phyloP scores from a whole-genome alignment of 192 early-diverging fungal genomes.

The Linnemannia zychae region DNA sequence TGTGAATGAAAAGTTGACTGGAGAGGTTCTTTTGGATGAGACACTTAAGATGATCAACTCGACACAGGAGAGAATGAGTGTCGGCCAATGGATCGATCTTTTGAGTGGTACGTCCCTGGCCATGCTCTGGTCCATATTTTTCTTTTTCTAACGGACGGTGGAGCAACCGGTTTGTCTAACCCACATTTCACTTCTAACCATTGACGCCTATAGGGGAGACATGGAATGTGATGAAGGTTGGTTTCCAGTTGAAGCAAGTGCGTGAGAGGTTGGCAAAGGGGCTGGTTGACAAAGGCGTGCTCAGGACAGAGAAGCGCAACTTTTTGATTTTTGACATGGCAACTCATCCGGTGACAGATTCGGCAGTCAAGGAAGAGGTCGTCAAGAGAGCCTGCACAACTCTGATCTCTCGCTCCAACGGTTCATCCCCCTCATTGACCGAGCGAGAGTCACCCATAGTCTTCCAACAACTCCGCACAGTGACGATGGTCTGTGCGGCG shows the following conservation, averaged over 20 bases:
- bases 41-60: conserved; percentile 90
- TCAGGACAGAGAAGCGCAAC: conserved; percentile 96
- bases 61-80: conserved; percentile 82
- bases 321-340: conserved; percentile 98
- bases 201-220: conserved; percentile 83
- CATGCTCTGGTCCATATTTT: background rate
- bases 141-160: background rate
- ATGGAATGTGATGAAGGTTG: conserved; percentile 98
- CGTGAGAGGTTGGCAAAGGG: conserved; percentile 97
- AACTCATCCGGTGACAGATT: conserved; percentile 95
- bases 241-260: conserved; percentile 98
- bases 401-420: conserved; percentile 77
- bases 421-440: conserved; percentile 62
- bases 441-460: conserved; percentile 68
- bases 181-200: too few species aligned
- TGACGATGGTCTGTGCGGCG: conserved; percentile 93
- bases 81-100: conserved; percentile 96
- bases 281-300: conserved; percentile 97
- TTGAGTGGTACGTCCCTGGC: conserved; percentile 83
- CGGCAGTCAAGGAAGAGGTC: conserved; percentile 88
- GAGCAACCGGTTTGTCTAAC: background rate
- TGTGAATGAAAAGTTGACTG: conserved; percentile 84
- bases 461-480: conserved; percentile 76
- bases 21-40: conserved; percentile 97
- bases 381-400: conserved; percentile 86